A percentile compares a stretch with the other conserved stretches of the same genome.
Conservation (phyloP, 176 grass and related monocot genomes). For the Stipa capillata region DNA sequence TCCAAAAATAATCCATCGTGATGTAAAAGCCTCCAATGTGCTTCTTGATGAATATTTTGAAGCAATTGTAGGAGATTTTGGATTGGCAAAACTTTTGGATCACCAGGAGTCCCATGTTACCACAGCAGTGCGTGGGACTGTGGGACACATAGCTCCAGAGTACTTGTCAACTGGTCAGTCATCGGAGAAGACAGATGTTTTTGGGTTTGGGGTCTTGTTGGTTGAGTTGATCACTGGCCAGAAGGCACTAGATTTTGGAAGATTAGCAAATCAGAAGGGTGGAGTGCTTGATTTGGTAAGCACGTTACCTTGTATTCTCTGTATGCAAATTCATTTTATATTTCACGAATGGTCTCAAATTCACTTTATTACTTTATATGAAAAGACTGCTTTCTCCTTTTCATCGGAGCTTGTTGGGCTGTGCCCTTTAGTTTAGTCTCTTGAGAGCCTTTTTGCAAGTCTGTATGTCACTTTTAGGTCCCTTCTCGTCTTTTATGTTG, state of each 20-base stretch:
- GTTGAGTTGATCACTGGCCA: conserved; percentile 95
- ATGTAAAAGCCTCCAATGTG: conserved; percentile 96
- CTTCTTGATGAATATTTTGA: conserved; percentile 97
- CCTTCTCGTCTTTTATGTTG: background rate
- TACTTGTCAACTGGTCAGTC: conserved; percentile 96
- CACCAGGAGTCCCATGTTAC: conserved; percentile 92
- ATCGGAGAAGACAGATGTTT: conserved; percentile 97
- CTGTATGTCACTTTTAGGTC: background rate
- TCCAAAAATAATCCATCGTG: conserved; percentile 95
- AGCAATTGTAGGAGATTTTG: conserved; percentile 95
- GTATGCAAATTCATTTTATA: background rate
- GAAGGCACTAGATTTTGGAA: conserved; percentile 90
- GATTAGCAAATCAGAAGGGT: conserved; percentile 77
- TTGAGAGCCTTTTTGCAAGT: background rate
- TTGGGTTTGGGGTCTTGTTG: conserved; percentile 89
- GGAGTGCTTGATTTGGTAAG: conserved; percentile 92
- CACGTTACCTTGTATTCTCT: background rate
- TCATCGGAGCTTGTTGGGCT: background rate
- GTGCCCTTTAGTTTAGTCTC: background rate
- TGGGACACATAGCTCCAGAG: conserved; percentile 95
- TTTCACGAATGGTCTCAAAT: background rate
- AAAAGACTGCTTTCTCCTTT: background rate
- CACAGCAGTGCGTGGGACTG: conserved; percentile 84
- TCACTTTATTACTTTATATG: background rate
- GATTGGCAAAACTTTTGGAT: conserved; percentile 90